Percentiles rank a stretch among this genome's conserved stretches.
These are phyloP conservation scores for Vanrija pseudolonga DNA, from an alignment of 1,284 basidiomycete species.

Conservation along the genomic window DNA sequence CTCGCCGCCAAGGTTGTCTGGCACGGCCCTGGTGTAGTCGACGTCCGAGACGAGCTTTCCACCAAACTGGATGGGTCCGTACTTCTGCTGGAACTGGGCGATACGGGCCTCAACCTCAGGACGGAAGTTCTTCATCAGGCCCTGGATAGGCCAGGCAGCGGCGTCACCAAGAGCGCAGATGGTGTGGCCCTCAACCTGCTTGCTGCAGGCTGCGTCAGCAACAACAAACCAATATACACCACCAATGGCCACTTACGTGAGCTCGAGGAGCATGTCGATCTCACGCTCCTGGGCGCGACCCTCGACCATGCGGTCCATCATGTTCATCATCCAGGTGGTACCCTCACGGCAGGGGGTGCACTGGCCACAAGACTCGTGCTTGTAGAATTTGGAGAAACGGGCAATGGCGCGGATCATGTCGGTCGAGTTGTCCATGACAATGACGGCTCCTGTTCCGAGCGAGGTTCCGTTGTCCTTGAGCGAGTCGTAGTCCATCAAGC, in stretches of 20 bases:
- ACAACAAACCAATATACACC: not conserved
- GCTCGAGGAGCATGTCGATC: conserved; percentile 93
- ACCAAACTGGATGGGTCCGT: conserved; percentile 86
- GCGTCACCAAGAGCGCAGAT: conserved; percentile 97
- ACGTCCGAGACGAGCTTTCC: conserved; percentile 70
- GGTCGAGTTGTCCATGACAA: conserved; percentile 97
- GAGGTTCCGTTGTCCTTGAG: conserved; percentile 91
- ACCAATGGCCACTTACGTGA: conserved; percentile 63
- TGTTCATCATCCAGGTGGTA: conserved; percentile 97
- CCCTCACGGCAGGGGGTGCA: conserved; percentile 96
- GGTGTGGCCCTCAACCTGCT: conserved; percentile 93
- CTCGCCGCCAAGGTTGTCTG: conserved; percentile 69
- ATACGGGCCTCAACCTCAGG: conserved; percentile 89
- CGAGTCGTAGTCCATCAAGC: conserved; percentile 98
- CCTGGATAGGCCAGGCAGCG: conserved; percentile 97
- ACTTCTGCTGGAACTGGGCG: conserved; percentile 66
- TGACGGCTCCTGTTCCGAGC: conserved; percentile 95
- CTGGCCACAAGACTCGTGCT: conserved; percentile 98
- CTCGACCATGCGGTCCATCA: conserved; percentile 83
- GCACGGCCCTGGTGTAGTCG: conserved; percentile 68
- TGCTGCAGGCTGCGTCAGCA: conserved; percentile 54
- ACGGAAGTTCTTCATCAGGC: conserved; percentile 93
- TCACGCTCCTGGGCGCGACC: conserved; percentile 87
- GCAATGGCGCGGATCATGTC: conserved; percentile 91
- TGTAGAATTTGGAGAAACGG: conserved; percentile 91